Base-by-base conservation (phyloP, 306 rosid genomes). In the Medicago lupulina region DNA sequence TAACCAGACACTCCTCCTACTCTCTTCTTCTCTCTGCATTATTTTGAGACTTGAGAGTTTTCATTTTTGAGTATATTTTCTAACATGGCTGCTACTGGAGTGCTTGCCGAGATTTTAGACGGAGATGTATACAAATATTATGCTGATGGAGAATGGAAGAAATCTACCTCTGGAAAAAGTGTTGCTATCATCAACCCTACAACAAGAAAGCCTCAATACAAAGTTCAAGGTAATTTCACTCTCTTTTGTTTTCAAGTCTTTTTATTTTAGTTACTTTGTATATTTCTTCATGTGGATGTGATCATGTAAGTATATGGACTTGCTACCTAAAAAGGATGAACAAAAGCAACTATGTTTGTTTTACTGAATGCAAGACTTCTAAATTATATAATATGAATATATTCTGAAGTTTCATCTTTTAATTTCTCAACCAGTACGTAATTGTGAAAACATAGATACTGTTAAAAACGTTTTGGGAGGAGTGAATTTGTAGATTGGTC, bases 131-230 rank as follows among this genome's bases (percentile, higher is more conserved):
- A 79, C 92, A 95, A 84, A 82, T 95, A 92, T 83, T 95, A 90
- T 60, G 77, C 84, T 15, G 92, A 90, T 81, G 97, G 98, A 49
- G 93, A 88, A 67, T 95, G 98, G 98, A 90, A 84, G 87, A 90
- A 85, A 67, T 90, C 96, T 25, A 68, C 95, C 55, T 92, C 98
- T 13, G 91, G 90, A 15, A 89, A 92, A 75, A 87, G 77, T 73
- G 98, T 95, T 83, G 49, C 92, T 41, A 95, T 95, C 75, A 79
- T 95, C 83, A 92, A 95, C 70, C 98, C 98, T 5, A 90, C 97
- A 23, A 87, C 96, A 1, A 79, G 97, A 81, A 87, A 87, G 77
- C 87, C 91, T 75, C 96, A 92, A 43, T 95, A 92, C 92, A 95
- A 84, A 83, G 98, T 95, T 85, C 98, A 95, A 89, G 97, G 98